A percentile compares a stretch with the other conserved stretches of the same genome.
phyloP scores from a whole-genome alignment of 2,329 filamentous ascomycete genomes.

The Beauveria asiatica region DNA sequence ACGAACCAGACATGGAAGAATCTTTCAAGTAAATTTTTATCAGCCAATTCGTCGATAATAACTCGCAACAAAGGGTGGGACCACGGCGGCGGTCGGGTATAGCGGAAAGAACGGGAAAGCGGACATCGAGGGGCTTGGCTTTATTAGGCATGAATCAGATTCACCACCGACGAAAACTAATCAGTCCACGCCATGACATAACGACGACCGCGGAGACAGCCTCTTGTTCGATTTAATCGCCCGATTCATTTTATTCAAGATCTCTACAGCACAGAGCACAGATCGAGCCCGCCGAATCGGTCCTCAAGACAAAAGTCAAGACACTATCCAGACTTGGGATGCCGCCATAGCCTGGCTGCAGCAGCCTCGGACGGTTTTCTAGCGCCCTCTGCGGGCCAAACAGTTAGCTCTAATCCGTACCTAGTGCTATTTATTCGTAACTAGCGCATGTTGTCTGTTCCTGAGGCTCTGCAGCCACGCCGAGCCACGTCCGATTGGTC shows the following conservation, averaged over 20 bases:
- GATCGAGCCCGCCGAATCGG: neutral
- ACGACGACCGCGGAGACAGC: neutral
- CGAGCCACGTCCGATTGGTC: neutral
- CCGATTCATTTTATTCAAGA: neutral
- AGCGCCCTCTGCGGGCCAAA: slow-evolving; percentile 1
- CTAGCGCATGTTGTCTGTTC: neutral
- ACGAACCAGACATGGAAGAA: neutral
- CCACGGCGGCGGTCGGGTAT: neutral
- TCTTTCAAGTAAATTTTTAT: neutral
- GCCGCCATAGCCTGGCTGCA: neutral
- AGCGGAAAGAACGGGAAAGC: neutral
- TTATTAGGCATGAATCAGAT: neutral
- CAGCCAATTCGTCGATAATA: neutral
- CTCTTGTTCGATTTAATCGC: too few species aligned
- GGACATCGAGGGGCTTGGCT: neutral
- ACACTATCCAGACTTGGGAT: neutral
- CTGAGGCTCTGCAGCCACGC: neutral
- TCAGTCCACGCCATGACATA: neutral
- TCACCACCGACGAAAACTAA: neutral
- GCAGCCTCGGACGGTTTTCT: slow-evolving; percentile 1
- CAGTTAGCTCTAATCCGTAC: neutral
- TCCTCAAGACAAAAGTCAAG: neutral
- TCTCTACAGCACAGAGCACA: neutral
- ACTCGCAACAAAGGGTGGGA: neutral
- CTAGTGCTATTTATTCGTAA: neutral